These are phyloP conservation scores for Trebouxia sp. DNA, from an alignment of 139 green algal species.

Conservation along the genomic window DNA sequence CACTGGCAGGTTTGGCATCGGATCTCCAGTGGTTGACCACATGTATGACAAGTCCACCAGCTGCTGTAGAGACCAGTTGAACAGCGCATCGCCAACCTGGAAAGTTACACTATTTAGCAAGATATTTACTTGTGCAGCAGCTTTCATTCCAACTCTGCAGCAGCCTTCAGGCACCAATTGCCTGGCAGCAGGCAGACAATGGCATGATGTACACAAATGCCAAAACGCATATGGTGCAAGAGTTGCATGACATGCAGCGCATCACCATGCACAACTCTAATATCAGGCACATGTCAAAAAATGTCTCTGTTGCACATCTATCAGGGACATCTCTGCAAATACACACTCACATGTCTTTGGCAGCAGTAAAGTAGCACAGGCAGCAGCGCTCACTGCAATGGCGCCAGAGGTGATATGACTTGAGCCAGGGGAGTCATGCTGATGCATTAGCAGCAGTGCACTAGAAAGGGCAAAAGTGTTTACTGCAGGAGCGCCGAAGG, in stretches of 20 bases:
- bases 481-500: slow-evolving; percentile 35
- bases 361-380: not conserved
- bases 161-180: not conserved
- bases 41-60: slow-evolving; percentile 19
- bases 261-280: not conserved
- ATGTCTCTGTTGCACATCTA: not conserved
- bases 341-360: not conserved
- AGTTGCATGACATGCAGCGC: not conserved
- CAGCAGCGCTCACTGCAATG: not conserved
- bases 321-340: not conserved
- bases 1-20: not conserved
- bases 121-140: not conserved
- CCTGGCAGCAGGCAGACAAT: not conserved
- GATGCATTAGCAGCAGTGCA: not conserved
- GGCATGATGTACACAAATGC: not conserved
- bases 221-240: not conserved
- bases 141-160: not conserved
- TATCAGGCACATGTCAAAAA: not conserved
- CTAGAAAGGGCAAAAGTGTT: not conserved
- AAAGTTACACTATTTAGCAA: not conserved
- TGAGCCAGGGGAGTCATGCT: not conserved
- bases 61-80: slow-evolving; percentile 17
- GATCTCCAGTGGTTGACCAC: not conserved
- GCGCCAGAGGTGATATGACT: not conserved
- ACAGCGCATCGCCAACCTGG: slow-evolving; percentile 27